phyloP scores from a whole-genome alignment of 495 filamentous ascomycete genomes.

The Annulohypoxylon stygium region DNA sequence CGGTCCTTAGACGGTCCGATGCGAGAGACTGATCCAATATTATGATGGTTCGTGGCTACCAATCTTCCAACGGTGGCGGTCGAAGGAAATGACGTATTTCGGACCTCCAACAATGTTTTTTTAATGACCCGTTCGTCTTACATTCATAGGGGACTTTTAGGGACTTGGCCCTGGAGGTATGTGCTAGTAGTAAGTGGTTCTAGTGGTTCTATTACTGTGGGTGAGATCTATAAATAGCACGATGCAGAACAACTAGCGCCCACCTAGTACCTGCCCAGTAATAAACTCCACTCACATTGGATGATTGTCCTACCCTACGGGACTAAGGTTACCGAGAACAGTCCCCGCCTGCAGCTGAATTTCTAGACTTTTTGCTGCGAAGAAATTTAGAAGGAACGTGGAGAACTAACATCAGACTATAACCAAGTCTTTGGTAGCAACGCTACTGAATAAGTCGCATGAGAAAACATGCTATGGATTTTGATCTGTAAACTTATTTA shows the following conservation, averaged over 20 bases:
- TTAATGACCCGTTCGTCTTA: background rate
- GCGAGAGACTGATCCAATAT: constrained; percentile 3
- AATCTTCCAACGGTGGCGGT: background rate
- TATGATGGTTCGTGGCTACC: constrained; percentile 1
- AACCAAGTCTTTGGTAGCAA: background rate
- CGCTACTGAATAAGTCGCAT: constrained; percentile 24
- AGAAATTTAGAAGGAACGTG: background rate
- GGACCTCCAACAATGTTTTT: background rate
- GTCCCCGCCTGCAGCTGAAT: constrained; percentile 25
- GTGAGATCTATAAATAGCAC: constrained; percentile 44
- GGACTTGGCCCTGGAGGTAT: background rate
- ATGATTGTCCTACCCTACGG: constrained; percentile 20
- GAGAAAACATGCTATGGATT: constrained; percentile 24
- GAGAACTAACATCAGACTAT: background rate
- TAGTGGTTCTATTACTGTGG: background rate
- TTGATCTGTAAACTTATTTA: background rate
- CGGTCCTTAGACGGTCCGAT: constrained; percentile 22
- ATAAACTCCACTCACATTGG: constrained; percentile 29
- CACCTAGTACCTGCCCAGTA: background rate
- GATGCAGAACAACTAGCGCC: constrained; percentile 24
- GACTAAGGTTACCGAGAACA: constrained; percentile 18
- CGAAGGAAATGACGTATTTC: constrained; percentile 32
- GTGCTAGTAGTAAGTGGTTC: background rate
- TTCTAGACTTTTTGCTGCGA: background rate
- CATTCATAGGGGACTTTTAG: background rate